These are phyloP conservation scores for Aspergillus sp. DNA, from an alignment of 2,329 filamentous ascomycete genomes.

Conservation along the genomic window DNA sequence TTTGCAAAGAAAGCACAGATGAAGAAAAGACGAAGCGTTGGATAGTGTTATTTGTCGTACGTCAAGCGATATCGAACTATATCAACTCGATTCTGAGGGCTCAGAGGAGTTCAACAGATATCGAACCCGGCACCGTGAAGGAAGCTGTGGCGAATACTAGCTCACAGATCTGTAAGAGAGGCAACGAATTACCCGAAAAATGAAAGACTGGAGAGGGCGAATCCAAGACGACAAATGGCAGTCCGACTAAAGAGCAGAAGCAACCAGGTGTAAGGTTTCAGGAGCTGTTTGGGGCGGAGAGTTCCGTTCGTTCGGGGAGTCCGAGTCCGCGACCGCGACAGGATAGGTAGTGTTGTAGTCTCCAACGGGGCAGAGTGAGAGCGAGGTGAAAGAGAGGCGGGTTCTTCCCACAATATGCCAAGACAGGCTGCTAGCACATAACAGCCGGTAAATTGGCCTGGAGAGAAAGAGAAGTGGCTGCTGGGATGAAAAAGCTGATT, in stretches of 20 bases:
- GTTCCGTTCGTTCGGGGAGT: slow-evolving; percentile 22
- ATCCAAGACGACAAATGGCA: neutral
- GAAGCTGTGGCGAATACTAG: neutral
- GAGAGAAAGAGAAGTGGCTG: neutral
- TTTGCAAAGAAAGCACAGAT: neutral
- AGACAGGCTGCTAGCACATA: neutral
- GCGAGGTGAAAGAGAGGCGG: slow-evolving; percentile 1
- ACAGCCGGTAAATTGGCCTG: neutral
- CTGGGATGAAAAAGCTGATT: slow-evolving; percentile 12
- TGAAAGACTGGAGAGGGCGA: neutral
- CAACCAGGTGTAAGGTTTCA: neutral
- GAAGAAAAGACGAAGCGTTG: neutral
- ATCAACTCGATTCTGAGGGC: neutral
- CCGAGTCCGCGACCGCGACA: slow-evolving; percentile 24
- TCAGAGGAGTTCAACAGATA: neutral
- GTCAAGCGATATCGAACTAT: neutral
- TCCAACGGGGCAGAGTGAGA: neutral
- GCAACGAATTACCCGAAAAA: neutral
- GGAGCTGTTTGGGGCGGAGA: neutral
- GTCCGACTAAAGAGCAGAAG: neutral
- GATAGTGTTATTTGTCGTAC: neutral
- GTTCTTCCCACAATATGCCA: neutral
- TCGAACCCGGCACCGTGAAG: neutral
- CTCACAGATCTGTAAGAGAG: neutral
- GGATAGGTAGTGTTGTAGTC: slow-evolving; percentile 2